Conservation (phyloP, 1,284 basidiomycete species). For the Ceratobasidium sp. region DNA sequence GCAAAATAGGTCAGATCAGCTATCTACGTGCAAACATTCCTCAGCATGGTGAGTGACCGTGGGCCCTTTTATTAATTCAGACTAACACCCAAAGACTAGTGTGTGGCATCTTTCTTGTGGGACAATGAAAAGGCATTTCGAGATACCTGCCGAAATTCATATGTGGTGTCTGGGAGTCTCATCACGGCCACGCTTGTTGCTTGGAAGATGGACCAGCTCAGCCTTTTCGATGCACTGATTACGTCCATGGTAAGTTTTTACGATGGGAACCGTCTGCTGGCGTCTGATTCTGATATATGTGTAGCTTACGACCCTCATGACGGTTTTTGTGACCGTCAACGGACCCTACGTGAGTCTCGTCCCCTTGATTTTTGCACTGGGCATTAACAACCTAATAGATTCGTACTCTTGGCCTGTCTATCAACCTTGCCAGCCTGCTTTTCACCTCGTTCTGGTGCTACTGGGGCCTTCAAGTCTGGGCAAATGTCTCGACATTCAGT, state of each 20-base stretch:
- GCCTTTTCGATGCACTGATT: slow-evolving; percentile 35
- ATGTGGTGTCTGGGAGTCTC: slow-evolving; percentile 24
- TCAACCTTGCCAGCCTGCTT: slow-evolving; percentile 17
- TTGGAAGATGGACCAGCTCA: slow-evolving; percentile 17
- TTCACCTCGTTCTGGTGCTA: slow-evolving; percentile 35
- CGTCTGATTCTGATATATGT: no score
- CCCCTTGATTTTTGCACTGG: not conserved
- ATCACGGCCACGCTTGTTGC: slow-evolving; percentile 29
- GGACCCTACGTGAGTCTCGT: slow-evolving; percentile 9
- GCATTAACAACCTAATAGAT: not conserved
- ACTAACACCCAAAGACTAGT: not conserved
- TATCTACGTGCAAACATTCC: slow-evolving; percentile 29
- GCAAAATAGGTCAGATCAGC: slow-evolving; percentile 19
- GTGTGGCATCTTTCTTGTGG: slow-evolving; percentile 24
- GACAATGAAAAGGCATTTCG: slow-evolving; percentile 34
- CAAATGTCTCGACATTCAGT: slow-evolving; percentile 7
- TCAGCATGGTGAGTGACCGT: slow-evolving; percentile 20
- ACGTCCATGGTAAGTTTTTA: slow-evolving; percentile 12
- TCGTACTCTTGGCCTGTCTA: slow-evolving; percentile 20
- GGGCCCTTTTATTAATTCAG: not conserved
- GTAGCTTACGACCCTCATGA: slow-evolving; percentile 38
- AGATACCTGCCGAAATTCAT: slow-evolving; percentile 34
- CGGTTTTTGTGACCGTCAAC: slow-evolving; percentile 31
- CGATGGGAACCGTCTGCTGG: not conserved
- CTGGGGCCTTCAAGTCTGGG: slow-evolving; percentile 40